Conservation (phyloP, 345 rosid genomes). For the Ceriops decandra region DNA sequence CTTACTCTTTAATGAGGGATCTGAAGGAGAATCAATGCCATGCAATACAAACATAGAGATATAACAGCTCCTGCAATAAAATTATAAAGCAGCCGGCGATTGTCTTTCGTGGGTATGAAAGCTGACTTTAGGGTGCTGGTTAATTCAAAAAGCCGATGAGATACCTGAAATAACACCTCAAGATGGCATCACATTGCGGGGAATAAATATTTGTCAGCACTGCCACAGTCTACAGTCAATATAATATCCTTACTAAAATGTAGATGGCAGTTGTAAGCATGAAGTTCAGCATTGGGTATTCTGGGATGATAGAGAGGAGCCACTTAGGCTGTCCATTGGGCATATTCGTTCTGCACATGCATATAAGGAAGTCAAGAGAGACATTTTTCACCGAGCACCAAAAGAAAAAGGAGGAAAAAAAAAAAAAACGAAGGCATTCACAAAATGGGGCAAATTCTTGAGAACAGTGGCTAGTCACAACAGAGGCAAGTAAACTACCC, state of each 20-base stretch:
- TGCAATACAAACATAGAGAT: constrained; percentile 48
- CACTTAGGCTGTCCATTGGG: constrained; percentile 97
- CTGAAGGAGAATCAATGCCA: constrained; percentile 70
- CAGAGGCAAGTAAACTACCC: no score
- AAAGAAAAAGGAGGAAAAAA: no score
- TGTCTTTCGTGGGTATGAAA: constrained; percentile 76
- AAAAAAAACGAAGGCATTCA: background rate
- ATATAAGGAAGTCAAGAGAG: constrained; percentile 5
- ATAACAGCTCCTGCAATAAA: constrained; percentile 58
- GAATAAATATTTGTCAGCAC: background rate
- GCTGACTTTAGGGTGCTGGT: constrained; percentile 68
- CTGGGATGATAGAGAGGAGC: constrained; percentile 88
- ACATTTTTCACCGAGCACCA: background rate
- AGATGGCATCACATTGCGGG: background rate
- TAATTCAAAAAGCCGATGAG: constrained; percentile 73
- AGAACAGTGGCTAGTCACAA: no score
- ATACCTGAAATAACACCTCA: constrained; percentile 49
- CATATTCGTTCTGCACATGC: constrained; percentile 59
- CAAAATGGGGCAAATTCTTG: background rate
- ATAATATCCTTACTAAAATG: constrained; percentile 49
- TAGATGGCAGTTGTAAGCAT: constrained; percentile 93
- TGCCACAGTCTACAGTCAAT: background rate
- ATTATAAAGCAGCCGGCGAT: constrained; percentile 57
- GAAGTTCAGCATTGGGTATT: constrained; percentile 84
- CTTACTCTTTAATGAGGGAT: constrained; percentile 70